These are phyloP conservation scores for Pseudogymnoascus sp. DNA, from an alignment of 2,329 filamentous ascomycete species.

Conservation along the genomic window DNA sequence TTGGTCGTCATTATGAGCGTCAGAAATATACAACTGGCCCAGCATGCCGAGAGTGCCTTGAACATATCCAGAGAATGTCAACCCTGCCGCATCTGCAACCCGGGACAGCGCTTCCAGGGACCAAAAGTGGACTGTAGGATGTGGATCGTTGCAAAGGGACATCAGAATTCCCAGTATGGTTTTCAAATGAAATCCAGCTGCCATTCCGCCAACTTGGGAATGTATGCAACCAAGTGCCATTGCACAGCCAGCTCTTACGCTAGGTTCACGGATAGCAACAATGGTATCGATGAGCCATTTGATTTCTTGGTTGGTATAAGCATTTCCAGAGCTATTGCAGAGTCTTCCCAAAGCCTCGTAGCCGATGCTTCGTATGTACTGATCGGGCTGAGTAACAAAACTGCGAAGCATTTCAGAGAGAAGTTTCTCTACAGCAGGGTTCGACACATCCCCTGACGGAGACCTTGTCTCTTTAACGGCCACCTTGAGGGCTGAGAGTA, in stretches of 20 bases:
- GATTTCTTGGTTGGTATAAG: constrained; percentile 83
- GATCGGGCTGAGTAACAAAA: constrained; percentile 76
- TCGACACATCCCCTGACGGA: constrained; percentile 64
- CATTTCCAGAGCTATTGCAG: constrained; percentile 69
- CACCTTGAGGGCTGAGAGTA: constrained; percentile 75
- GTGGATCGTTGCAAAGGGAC: constrained; percentile 91
- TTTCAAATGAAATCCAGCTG: constrained; percentile 90
- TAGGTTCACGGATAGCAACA: constrained; percentile 86
- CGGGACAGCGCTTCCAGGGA: constrained; percentile 80
- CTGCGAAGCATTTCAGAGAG: constrained; percentile 66
- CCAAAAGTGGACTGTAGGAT: constrained; percentile 94
- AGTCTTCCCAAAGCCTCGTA: constrained; percentile 80
- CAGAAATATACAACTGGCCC: constrained; percentile 83
- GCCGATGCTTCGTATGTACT: constrained; percentile 77
- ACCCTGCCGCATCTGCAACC: constrained; percentile 83
- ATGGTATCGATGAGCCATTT: constrained; percentile 92
- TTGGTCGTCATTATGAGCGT: constrained; percentile 84
- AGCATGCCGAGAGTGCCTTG: constrained; percentile 88
- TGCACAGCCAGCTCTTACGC: constrained; percentile 86
- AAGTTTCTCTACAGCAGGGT: constrained; percentile 71
- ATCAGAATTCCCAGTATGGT: constrained; percentile 97
- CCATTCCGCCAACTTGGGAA: constrained; percentile 94
- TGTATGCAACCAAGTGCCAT: constrained; percentile 91
- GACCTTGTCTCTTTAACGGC: constrained; percentile 73
- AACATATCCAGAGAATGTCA: constrained; percentile 87